These are phyloP conservation scores for Wickerhamiella qilinensis DNA, from an alignment of 805 yeast genomes.

Conservation along the genomic window DNA sequence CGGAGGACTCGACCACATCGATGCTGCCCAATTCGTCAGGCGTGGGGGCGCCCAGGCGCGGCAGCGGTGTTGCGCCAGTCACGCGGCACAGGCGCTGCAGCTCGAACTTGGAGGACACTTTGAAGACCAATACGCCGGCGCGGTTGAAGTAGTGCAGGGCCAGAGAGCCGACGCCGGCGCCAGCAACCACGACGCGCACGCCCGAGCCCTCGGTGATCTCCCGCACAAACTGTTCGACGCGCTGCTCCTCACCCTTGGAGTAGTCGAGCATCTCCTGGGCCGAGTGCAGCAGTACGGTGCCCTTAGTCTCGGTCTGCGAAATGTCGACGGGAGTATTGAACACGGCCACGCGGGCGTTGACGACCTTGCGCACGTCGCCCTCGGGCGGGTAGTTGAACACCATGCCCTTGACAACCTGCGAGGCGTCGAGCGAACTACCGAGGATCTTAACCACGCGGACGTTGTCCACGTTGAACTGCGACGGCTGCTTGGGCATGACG, in stretches of 20 bases:
- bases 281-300: conserved; percentile 87
- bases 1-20: conserved; percentile 77
- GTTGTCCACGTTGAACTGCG: conserved; percentile 73
- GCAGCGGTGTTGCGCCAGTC: conserved; percentile 93
- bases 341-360: conserved; percentile 71
- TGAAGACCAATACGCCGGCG: conserved; percentile 66
- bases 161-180: conserved; percentile 81
- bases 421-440: conserved; percentile 67
- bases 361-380: conserved; percentile 58
- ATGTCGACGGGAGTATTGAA: conserved; percentile 90
- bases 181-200: conserved; percentile 80
- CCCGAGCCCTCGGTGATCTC: conserved; percentile 66
- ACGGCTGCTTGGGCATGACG: conserved; percentile 55
- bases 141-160: conserved; percentile 87
- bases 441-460: conserved; percentile 90
- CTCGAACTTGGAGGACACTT: conserved; percentile 88
- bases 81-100: conserved; percentile 87
- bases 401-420: conserved; percentile 89
- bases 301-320: conserved; percentile 94
- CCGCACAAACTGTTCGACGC: conserved; percentile 69
- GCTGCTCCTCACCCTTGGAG: conserved; percentile 91
- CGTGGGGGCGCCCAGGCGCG: conserved; percentile 86
- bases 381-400: conserved; percentile 97
- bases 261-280: conserved; percentile 96
- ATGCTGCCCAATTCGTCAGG: conserved; percentile 86